phyloP scores from a whole-genome alignment of 2,329 filamentous ascomycete genomes.

The Mariannaea elegans region DNA sequence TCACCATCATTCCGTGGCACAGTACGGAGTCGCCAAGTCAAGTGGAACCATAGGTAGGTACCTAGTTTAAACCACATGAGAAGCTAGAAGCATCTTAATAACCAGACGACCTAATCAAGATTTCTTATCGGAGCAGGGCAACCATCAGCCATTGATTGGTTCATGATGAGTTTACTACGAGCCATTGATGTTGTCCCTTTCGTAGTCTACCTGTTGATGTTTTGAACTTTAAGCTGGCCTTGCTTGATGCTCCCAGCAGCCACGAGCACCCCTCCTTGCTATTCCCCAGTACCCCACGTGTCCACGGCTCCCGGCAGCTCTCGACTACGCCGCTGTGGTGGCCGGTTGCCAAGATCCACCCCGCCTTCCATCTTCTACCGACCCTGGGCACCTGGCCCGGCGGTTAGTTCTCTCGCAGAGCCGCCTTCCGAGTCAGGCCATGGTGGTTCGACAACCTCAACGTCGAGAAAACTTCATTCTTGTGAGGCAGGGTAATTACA shows the following conservation, averaged over 20 bases:
- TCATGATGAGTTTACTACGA: neutral
- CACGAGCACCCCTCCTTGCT: too few relatives aligned
- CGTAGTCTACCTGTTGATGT: too few relatives aligned
- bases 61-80: neutral
- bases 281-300: neutral
- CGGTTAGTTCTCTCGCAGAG: constrained; percentile 13
- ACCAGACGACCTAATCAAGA: too few relatives aligned
- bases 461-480: constrained; percentile 6
- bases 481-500: neutral
- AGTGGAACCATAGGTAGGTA: neutral
- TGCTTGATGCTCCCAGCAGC: neutral
- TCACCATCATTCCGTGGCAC: neutral
- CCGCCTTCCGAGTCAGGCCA: constrained; percentile 32
- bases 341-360: constrained; percentile 14
- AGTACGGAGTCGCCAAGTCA: neutral
- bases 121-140: neutral
- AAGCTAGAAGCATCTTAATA: neutral
- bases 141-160: neutral
- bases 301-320: neutral
- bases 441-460: constrained; percentile 36
- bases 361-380: constrained; percentile 22
- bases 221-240: too few relatives aligned
- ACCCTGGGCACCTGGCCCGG: neutral
- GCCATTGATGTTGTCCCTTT: neutral
- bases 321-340: neutral